Conservation (phyloP, 495 filamentous ascomycete genomes). For the Sordaria brevicollis region DNA sequence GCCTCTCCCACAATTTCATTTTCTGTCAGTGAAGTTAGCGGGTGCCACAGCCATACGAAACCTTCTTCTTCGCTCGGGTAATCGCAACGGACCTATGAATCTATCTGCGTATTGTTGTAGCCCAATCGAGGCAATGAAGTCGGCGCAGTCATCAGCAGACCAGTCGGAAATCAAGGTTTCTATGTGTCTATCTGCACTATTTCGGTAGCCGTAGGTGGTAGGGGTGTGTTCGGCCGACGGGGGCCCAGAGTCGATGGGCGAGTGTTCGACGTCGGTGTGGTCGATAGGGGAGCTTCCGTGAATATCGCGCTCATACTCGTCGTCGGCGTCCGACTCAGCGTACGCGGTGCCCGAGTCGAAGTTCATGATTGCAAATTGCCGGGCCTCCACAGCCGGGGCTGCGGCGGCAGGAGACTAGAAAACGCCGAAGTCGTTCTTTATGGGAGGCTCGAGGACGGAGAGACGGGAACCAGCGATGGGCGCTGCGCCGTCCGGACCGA, state of each 20-base stretch:
- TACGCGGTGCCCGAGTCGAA: slow-evolving; percentile 53
- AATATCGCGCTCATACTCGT: slow-evolving; percentile 82
- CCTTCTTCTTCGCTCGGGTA: not conserved
- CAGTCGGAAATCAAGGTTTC: slow-evolving; percentile 78
- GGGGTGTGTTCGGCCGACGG: slow-evolving; percentile 80
- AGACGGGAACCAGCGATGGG: not conserved
- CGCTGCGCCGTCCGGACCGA: slow-evolving; percentile 1
- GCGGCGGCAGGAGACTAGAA: slow-evolving; percentile 5
- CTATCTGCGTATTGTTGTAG: slow-evolving; percentile 73
- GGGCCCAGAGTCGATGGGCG: slow-evolving; percentile 69
- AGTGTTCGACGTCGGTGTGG: slow-evolving; percentile 67
- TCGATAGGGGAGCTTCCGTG: slow-evolving; percentile 61
- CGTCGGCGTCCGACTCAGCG: slow-evolving; percentile 85
- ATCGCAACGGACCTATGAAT: slow-evolving; percentile 51
- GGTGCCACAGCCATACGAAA: not conserved
- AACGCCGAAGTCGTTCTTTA: not conserved
- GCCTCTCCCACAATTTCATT: slow-evolving; percentile 92
- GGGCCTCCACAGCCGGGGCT: slow-evolving; percentile 18
- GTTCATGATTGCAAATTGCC: slow-evolving; percentile 34
- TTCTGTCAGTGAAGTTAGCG: slow-evolving; percentile 45
- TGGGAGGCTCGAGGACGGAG: not conserved
- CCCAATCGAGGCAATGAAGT: slow-evolving; percentile 71
- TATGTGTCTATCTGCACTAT: slow-evolving; percentile 58
- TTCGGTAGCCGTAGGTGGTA: slow-evolving; percentile 69
- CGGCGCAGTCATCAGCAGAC: slow-evolving; percentile 79